Evolutionary conservation across 192 early-diverging fungal species (phyloP), one percentile per base, ranked within the genome.

Genomic region (Backusella sp.): DNA sequence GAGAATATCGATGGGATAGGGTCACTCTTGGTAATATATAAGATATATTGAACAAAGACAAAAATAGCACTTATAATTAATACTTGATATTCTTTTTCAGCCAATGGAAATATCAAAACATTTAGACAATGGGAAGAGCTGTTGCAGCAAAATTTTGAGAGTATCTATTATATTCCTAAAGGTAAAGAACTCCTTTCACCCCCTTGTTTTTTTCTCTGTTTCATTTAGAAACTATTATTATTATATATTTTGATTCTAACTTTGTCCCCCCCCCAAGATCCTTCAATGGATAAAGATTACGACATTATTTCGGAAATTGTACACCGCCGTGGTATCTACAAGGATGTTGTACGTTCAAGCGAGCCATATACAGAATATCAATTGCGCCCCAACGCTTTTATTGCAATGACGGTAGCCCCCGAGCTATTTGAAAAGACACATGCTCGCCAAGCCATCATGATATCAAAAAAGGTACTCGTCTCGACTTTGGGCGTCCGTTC

Each of bases 401-500:
- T 97, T 14, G 96, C 97, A 17, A 96, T 99, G 93, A 90, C 88
- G 6, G 94, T 96, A 32, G 97, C 98, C 0, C 97, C 98, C 0
- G 97, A 99, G 77, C 74, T 99, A 26, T 98, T 99, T 78, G 79
- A 96, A 76, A 80, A 88, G n/a, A 73, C 84, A 2, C 96, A 96
- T 69, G 96, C 96, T 0, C 81, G 88, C 0, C 73, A 73, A 34
- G 91, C 93, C 6, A 83, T 99, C 41, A 78, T 88, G 28, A 74
- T 91, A 36, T 91, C 93, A 11, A 85, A 89, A 73, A 80, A 94
- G 6, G 77, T 87, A 19, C 81, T 99, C 30, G 72, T 90, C 0
- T 95, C 93, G 0, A 96, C 96, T 3, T 80, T 98, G 35, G 96
- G 97, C 17, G 96, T 99, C 86, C 93, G 94, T 74, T 97, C 98